Percentiles rank a stretch among this genome's conserved stretches.
Conservation (phyloP, 257 asterid species). For the Gynochthodes officinalis region DNA sequence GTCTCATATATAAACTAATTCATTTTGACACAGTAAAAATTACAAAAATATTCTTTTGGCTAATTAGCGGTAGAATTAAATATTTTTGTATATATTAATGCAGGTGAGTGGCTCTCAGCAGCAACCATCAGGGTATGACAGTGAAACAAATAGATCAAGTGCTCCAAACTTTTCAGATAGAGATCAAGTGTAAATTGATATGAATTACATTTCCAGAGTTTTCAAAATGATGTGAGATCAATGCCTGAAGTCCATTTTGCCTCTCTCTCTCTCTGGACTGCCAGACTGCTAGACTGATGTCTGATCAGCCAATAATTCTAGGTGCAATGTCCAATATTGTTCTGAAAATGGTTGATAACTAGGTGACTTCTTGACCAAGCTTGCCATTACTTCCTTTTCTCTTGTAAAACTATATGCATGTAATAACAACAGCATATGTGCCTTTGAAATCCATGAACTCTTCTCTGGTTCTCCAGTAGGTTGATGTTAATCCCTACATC, state of each 20-base stretch:
- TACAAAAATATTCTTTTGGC: no score
- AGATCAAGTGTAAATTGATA: constrained; percentile 7
- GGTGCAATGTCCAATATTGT: background rate
- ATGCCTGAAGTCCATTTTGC: background rate
- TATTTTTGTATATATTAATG: constrained; percentile 2
- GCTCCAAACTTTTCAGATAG: constrained; percentile 22
- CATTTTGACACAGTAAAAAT: no score
- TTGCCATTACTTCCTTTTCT: background rate
- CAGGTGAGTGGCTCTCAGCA: constrained; percentile 35
- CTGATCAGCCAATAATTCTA: background rate
- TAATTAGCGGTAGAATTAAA: background rate
- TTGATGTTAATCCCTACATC: background rate
- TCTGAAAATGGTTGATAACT: background rate
- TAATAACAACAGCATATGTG: background rate
- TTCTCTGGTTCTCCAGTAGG: background rate
- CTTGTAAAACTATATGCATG: background rate
- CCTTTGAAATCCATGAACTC: background rate
- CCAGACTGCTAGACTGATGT: constrained; percentile 7
- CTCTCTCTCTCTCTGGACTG: no score
- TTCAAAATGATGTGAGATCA: background rate
- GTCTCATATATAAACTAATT: background rate
- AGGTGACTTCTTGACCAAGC: background rate
- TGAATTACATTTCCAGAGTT: background rate
- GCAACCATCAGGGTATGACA: constrained; percentile 27
- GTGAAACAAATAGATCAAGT: constrained; percentile 21